phyloP scores from a whole-genome alignment of 2,329 filamentous ascomycete genomes.

The Sarocladium brachiariae region DNA sequence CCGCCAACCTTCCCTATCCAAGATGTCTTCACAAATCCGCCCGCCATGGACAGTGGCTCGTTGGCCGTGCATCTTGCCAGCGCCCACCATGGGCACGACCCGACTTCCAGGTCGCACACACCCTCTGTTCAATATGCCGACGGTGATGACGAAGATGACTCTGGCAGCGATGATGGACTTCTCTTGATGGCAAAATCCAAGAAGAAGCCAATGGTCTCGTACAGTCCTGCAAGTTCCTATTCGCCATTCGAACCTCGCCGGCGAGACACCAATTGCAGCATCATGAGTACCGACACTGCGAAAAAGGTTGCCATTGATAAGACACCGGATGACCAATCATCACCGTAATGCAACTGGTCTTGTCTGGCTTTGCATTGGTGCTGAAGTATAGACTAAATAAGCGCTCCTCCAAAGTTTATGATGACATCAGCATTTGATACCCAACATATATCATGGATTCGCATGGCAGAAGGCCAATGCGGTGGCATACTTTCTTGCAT shows the following conservation, averaged over 20 bases:
- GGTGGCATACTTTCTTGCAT: neutral
- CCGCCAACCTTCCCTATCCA: conserved; percentile 40
- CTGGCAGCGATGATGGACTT: conserved; percentile 49
- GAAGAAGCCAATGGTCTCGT: conserved; percentile 25
- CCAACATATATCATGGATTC: neutral
- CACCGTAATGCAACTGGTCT: neutral
- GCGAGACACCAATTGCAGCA: conserved; percentile 54
- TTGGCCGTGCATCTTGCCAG: conserved; percentile 21
- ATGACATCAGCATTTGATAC: neutral
- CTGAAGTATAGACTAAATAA: too few species aligned
- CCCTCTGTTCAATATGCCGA: neutral
- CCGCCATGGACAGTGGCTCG: conserved; percentile 26
- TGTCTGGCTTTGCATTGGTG: neutral
- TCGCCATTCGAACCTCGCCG: conserved; percentile 34
- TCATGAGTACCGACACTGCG: conserved; percentile 56
- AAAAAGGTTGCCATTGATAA: conserved; percentile 44
- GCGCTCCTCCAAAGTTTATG: too few species aligned
- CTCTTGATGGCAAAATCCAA: conserved; percentile 47
- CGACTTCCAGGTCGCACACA: neutral
- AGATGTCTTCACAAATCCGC: conserved; percentile 26
- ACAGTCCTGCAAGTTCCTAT: neutral
- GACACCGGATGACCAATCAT: conserved; percentile 20
- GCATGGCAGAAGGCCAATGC: too few species aligned
- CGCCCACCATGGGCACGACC: conserved; percentile 11
- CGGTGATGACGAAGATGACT: conserved; percentile 26